Evolutionary conservation across 2,329 filamentous ascomycete species (phyloP).

Genomic region (Lecanicillium sp.): DNA sequence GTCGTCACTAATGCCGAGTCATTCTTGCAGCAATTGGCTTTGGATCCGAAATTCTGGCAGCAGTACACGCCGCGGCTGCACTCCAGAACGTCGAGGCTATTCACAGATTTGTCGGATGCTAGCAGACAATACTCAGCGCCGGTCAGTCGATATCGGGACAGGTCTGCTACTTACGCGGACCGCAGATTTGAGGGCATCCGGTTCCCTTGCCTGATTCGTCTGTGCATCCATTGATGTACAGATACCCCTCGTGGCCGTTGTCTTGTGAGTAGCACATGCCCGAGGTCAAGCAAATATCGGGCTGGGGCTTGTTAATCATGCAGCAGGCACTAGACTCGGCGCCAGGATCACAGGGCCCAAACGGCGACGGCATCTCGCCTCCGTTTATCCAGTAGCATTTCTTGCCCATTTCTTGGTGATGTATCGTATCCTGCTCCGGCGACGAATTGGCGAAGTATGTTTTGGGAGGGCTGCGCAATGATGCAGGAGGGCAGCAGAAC

Average conservation of each 20-base stretch:
- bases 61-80: constrained; percentile 18
- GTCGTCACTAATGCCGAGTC: constrained; percentile 3
- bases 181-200: constrained; percentile 18
- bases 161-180: constrained; percentile 13
- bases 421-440: too few species aligned
- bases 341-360: constrained; percentile 16
- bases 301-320: constrained; percentile 15
- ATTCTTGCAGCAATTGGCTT: constrained; percentile 17
- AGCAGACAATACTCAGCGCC: background rate
- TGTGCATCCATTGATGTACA: constrained; percentile 20
- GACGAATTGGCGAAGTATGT: too few species aligned
- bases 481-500: too few species aligned
- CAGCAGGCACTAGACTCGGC: constrained; percentile 19
- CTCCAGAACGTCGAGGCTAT: constrained; percentile 16
- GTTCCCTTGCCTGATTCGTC: constrained; percentile 15
- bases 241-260: constrained; percentile 14
- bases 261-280: constrained; percentile 20
- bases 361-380: background rate
- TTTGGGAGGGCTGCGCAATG: too few species aligned
- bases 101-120: background rate
- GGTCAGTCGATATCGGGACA: background rate
- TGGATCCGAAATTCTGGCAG: constrained; percentile 14
- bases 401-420: constrained; percentile 2
- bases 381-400: constrained; percentile 31
- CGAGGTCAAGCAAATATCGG: constrained; percentile 20